A percentile compares a stretch with the other conserved stretches of the same genome.
These are phyloP conservation scores for Pulveroboletus ravenelii DNA, from an alignment of 768 basidiomycete species.

Conservation along the genomic window DNA sequence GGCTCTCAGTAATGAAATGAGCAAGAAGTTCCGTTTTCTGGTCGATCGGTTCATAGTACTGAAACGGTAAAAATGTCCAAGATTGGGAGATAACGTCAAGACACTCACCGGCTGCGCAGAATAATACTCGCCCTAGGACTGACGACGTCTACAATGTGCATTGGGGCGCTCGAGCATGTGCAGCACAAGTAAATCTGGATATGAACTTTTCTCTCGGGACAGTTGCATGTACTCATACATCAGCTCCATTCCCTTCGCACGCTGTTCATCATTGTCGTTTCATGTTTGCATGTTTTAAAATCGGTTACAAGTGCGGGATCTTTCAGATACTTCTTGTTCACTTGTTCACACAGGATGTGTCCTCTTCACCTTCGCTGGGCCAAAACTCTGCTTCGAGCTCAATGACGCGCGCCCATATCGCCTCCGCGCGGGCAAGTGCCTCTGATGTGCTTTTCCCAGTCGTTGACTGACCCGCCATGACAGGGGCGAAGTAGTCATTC, in stretches of 20 bases:
- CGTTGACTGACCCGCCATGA: conserved; percentile 30
- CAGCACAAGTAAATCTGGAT: too few species aligned
- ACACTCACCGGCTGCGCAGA: too few species aligned
- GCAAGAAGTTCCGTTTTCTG: too few species aligned
- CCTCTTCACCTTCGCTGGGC: conserved; percentile 43
- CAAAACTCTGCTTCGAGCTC: conserved; percentile 62
- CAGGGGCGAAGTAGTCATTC: conserved; percentile 34
- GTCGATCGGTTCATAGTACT: background rate
- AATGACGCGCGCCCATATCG: conserved; percentile 52
- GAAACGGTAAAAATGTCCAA: too few species aligned
- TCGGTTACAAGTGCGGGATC: background rate
- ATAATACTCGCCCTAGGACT: too few species aligned
- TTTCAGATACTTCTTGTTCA: background rate
- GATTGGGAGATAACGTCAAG: too few species aligned
- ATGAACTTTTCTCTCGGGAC: background rate
- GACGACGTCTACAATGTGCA: background rate
- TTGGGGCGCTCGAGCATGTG: too few species aligned
- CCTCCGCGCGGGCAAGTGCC: conserved; percentile 37
- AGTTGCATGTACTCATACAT: background rate
- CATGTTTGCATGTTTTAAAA: background rate
- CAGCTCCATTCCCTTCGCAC: too few species aligned
- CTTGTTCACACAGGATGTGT: background rate
- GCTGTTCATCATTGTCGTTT: too few species aligned
- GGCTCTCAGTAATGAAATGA: too few species aligned
- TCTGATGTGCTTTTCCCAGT: conserved; percentile 6